Evolutionary conservation across 2,329 filamentous ascomycete genomes (phyloP).

Genomic region (Cryphonectria naterciae): DNA sequence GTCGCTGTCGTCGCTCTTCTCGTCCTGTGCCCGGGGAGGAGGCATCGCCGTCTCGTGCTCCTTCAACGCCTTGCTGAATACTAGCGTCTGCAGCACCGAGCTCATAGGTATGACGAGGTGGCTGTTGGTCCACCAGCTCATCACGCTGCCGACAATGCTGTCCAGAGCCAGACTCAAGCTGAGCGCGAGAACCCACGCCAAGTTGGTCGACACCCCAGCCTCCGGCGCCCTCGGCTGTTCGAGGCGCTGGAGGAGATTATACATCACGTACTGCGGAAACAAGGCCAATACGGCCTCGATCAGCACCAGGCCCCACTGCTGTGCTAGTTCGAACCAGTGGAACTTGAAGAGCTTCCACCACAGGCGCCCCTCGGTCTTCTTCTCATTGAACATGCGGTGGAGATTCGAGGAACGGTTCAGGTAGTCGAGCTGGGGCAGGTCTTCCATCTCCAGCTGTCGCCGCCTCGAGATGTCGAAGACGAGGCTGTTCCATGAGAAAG

Average conservation of each 20-base stretch:
- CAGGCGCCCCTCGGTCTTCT: conserved; percentile 32
- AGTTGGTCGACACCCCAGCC: conserved; percentile 33
- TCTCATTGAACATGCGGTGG: conserved; percentile 32
- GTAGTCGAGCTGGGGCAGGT: conserved; percentile 40
- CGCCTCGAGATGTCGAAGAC: conserved; percentile 38
- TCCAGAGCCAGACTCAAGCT: conserved; percentile 38
- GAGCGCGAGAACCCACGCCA: conserved; percentile 40
- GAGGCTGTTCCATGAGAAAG: conserved; percentile 40
- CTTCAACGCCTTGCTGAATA: conserved; percentile 42
- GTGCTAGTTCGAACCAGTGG: conserved; percentile 34
- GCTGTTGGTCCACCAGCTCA: conserved; percentile 41
- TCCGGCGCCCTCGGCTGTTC: conserved; percentile 32
- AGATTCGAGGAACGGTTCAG: conserved; percentile 37
- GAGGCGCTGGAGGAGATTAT: conserved; percentile 41
- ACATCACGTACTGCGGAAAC: conserved; percentile 42
- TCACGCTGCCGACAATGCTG: conserved; percentile 37
- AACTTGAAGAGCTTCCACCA: conserved; percentile 41
- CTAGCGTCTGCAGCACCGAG: conserved; percentile 40
- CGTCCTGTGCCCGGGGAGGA: conserved; percentile 20
- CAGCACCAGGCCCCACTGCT: conserved; percentile 40
- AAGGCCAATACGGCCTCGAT: conserved; percentile 38
- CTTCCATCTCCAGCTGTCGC: conserved; percentile 37
- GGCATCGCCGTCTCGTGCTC: conserved; percentile 40
- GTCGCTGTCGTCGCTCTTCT: conserved; percentile 28
- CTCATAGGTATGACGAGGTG: conserved; percentile 39